Base-by-base conservation (phyloP, 116 monocot genomes). In the Phalaenopsis hybrid region DNA sequence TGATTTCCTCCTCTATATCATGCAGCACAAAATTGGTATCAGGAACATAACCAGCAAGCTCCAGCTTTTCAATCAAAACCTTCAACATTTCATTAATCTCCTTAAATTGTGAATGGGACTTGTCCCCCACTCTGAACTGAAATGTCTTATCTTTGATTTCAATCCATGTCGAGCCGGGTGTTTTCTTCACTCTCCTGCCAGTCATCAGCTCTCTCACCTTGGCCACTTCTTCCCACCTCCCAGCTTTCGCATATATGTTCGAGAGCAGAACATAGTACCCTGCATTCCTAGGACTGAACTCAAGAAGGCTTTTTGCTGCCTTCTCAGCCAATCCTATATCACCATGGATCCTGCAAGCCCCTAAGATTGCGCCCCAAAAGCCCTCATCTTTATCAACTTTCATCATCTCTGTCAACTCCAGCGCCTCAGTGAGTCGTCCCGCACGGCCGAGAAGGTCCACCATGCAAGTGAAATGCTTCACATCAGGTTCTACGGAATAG, bases 221-320 rank as follows among this genome's bases (percentile, higher is more conserved):
- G 18, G 83, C 83, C 57, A 83, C 83, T 25, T 74, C 83, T 74
- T 79, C 83, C 83, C 83, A 83, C 15, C 33, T 83, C 1, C 74
- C 58, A 4, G 83, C 83, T 55, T 83, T 83, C 9, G 83, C 83
- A 79, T 79, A 83, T 79, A 83, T 83, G 43, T 83, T 83, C 7
- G 83, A 83, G n/a, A 83, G 74, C 79, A 83, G 74, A 57, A 79
- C 79, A 83, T 83, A 83, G 57, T 79, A 83, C 20, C 83, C 83
- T 21, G 79, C 74, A 46, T 79, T 68, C 31, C 48, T 83, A 69
- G 83, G 83, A 18, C 57, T 9, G 20, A 83, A 55, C 79, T 79
- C 79, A 79, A 83, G 83, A 79, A 83, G 79, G 55, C 74, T 79
- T 34, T 79, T 83, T 44, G 83, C 83, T 55, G 83, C 83, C 33